A percentile compares a stretch with the other conserved stretches of the same genome.
These are phyloP conservation scores for Pisolithus albus DNA, from an alignment of 768 basidiomycete genomes.

Conservation along the genomic window DNA sequence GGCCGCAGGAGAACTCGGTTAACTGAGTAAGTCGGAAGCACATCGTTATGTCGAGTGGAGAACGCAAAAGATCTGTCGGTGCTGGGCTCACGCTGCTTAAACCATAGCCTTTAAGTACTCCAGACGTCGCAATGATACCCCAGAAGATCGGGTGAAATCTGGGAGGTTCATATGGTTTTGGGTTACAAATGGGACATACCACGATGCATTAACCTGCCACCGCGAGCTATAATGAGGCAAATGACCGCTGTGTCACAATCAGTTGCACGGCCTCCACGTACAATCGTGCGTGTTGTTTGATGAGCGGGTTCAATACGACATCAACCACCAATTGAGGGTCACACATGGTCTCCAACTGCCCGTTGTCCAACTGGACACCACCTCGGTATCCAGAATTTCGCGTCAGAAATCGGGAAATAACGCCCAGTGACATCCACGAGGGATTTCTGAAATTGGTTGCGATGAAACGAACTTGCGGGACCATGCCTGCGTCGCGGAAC, in stretches of 20 bases:
- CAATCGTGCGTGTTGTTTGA: background rate
- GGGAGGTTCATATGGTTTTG: background rate
- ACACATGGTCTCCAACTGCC: background rate
- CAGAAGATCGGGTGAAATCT: background rate
- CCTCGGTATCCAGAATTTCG: background rate
- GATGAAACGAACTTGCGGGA: too few relatives aligned
- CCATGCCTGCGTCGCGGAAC: too few relatives aligned
- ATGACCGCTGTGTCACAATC: background rate
- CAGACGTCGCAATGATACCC: background rate
- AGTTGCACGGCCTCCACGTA: background rate
- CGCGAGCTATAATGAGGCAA: background rate
- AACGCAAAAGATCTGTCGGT: conserved; percentile 3
- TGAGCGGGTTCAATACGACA: background rate
- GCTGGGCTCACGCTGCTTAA: background rate
- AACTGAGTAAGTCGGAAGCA: conserved; percentile 30
- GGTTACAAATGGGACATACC: background rate
- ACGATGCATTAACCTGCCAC: background rate
- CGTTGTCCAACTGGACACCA: background rate
- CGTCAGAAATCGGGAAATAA: background rate
- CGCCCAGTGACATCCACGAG: background rate
- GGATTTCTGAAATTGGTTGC: too few relatives aligned
- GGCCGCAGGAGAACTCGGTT: conserved; percentile 28
- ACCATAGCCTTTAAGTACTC: conserved; percentile 19
- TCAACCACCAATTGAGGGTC: background rate
- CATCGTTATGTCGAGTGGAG: conserved; percentile 17